A percentile compares a stretch with the other conserved stretches of the same genome.
Conservation (phyloP, 495 filamentous ascomycete species). For the Jackrogersella multiformis region DNA sequence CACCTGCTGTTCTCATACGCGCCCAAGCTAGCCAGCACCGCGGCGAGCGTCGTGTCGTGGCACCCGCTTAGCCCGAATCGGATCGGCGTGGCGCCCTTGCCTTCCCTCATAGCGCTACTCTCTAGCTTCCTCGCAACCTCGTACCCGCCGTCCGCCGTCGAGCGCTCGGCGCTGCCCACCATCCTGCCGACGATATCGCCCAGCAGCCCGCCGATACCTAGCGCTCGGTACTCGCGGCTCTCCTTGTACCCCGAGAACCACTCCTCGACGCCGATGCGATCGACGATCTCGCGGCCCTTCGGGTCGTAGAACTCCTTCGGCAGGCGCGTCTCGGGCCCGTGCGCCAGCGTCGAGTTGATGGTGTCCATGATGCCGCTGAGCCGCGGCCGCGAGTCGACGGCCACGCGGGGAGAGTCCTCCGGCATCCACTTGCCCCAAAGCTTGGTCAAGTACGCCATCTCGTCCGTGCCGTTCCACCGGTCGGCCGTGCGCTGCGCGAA, state of each 20-base stretch:
- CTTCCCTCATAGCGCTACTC: slow-evolving; percentile 52
- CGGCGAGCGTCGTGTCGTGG: slow-evolving; percentile 94
- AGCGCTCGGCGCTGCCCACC: slow-evolving; percentile 74
- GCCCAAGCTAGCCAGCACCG: slow-evolving; percentile 78
- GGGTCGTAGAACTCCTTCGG: slow-evolving; percentile 89
- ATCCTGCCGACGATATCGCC: slow-evolving; percentile 88
- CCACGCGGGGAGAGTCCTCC: slow-evolving; percentile 68
- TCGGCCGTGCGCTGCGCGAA: slow-evolving; percentile 85
- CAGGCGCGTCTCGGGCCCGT: slow-evolving; percentile 79
- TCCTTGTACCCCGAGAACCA: slow-evolving; percentile 92
- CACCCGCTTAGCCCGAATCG: slow-evolving; percentile 78
- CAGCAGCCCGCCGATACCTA: slow-evolving; percentile 85
- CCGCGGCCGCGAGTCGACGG: slow-evolving; percentile 84
- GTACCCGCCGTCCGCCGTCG: slow-evolving; percentile 63
- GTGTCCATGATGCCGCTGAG: slow-evolving; percentile 94
- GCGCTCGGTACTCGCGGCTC: slow-evolving; percentile 80
- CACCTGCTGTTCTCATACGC: slow-evolving; percentile 77
- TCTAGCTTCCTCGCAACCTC: slow-evolving; percentile 56
- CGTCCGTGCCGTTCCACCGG: slow-evolving; percentile 80
- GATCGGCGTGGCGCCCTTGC: slow-evolving; percentile 66
- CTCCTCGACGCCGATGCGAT: slow-evolving; percentile 85
- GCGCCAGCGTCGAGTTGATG: slow-evolving; percentile 85
- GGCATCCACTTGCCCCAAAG: slow-evolving; percentile 87
- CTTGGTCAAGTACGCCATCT: slow-evolving; percentile 86
- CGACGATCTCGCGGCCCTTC: slow-evolving; percentile 73